Base-by-base conservation (phyloP, 75 land plant genomes). In the Ceratopteris richardii region DNA sequence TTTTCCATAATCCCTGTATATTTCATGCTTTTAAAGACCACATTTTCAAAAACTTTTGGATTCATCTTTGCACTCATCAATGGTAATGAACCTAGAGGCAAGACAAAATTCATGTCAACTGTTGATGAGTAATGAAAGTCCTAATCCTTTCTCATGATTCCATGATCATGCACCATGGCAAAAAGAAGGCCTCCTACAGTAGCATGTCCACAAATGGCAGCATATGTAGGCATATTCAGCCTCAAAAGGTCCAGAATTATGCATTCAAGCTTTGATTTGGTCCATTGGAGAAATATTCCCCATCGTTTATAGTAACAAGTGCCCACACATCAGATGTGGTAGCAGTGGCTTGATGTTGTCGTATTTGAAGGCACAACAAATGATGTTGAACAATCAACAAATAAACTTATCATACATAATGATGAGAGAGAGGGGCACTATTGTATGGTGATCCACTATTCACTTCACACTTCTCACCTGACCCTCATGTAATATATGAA, bases 241-340 rank as follows among this genome's bases (percentile, higher is more conserved):
- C 29, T 40, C 48, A 66, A 20, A 24, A 58, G 26, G 16, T 28
- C 46, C 21, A 5, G 11, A 19, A 42, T 19, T 31, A 61, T 56
- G 66, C 67, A 60, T 36, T 63, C 29, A 22, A 12, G 17, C 30
- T 60, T n/a, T n/a, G n/a, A n/a, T n/a, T n/a, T n/a, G n/a, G n/a
- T n/a, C n/a, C n/a, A 33, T 33, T 33, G 37, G 66, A 66, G 31
- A 59, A 66, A 26, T 60, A 66, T 18, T 44, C 25, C 1, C 68
- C 68, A 0, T 66, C 68, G 21, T 66, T 66, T 19, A 65, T 66
- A 31, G 68, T 66, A 14, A 66, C 31, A 0, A 66, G 31, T 31
- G 63, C 61, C n/a, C 65, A 21, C 4, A 65, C 66, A 44, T 73
- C 75, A n/a, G 44, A 60, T 20, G 58, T 33, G 56, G 69, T 53